Percentiles rank a stretch among this genome's conserved stretches.
Evolutionary conservation across 2,329 filamentous ascomycete genomes (phyloP).

Genomic region (Sporothrix pseudoabietina): DNA sequence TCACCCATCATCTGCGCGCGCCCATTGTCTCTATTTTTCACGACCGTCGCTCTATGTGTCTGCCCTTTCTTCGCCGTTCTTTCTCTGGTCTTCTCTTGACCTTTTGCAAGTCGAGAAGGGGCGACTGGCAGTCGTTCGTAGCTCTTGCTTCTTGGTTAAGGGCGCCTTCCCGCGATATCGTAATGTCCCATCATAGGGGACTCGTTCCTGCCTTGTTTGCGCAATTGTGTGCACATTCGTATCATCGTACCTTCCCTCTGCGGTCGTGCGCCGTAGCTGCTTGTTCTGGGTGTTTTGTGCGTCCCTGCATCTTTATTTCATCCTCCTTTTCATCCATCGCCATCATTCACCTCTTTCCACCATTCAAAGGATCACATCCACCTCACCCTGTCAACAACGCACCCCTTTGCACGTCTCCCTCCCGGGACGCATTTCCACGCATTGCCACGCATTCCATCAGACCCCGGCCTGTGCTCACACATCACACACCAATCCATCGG

Average conservation of each 20-base stretch:
- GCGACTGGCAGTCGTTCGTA: background rate
- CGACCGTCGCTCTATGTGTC: background rate
- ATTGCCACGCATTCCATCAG: constrained; percentile 13
- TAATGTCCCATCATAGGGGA: background rate
- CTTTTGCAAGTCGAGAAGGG: background rate
- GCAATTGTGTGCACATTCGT: background rate
- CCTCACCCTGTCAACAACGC: background rate
- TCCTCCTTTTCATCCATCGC: background rate
- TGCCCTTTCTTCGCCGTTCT: background rate
- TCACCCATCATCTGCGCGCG: constrained; percentile 26
- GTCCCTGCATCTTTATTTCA: background rate
- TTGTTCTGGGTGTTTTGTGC: background rate
- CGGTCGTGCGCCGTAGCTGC: background rate
- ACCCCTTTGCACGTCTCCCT: constrained; percentile 9
- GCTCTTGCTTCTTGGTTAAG: background rate
- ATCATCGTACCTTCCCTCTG: constrained; percentile 8
- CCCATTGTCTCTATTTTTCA: constrained; percentile 19
- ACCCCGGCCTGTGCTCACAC: background rate
- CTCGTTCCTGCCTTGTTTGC: constrained; percentile 16
- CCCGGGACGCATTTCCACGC: constrained; percentile 12
- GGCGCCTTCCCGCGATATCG: constrained; percentile 9
- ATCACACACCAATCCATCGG: background rate
- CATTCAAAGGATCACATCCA: background rate
- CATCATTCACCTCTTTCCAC: background rate
- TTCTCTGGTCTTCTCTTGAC: background rate